Evolutionary conservation across 2,329 filamentous ascomycete species (phyloP), one percentile per base, ranked within the genome.

Genomic region (Fusarium illudens): DNA sequence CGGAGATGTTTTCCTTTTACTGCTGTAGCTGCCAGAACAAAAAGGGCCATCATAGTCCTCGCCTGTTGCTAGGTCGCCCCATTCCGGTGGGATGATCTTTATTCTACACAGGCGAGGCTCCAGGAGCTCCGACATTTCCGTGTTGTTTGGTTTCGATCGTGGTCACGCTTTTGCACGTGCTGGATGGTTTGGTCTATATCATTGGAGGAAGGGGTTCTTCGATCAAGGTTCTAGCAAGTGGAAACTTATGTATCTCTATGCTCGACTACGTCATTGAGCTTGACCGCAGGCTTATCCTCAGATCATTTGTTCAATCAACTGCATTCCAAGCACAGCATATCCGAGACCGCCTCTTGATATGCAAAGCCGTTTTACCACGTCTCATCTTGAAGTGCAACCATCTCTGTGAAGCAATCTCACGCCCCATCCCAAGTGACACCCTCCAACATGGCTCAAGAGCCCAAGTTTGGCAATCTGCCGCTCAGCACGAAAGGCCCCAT

Each of bases 41-140:
- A 72, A 77, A 75, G 83, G 82, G 79, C 83, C 83, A 83, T 85
- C 83, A 85, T 85, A 85, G 83, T 85, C 83, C 83, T 74, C 77
- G 82, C 77, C 82, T 77, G 80, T 81, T 78, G 59, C 62, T 34
- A 10, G 4, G 58, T 36, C 63, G 27, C 54, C 36, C 36, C 64
- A 55, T 49, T 68, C 70, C 62, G 63, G 71, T 64, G 67, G 20
- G 42, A 32, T 30, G 44, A 51, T 51, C 65, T 60, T 60, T 50
- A 20, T 72, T 57, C 75, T 70, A 84, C 83, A 77, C 78, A 79
- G 82, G 81, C 81, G 82, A 80, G 83, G 83, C 83, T 85, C 83
- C 83, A 69, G 76, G 82, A 75, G 83, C 75, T 81, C 82, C 83
- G 69, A 84, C 79, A 84, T 83, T 59, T 33, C n/a, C 7, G 15